Base-by-base conservation (phyloP, 495 filamentous ascomycete species). In the Extremus antarcticus region DNA sequence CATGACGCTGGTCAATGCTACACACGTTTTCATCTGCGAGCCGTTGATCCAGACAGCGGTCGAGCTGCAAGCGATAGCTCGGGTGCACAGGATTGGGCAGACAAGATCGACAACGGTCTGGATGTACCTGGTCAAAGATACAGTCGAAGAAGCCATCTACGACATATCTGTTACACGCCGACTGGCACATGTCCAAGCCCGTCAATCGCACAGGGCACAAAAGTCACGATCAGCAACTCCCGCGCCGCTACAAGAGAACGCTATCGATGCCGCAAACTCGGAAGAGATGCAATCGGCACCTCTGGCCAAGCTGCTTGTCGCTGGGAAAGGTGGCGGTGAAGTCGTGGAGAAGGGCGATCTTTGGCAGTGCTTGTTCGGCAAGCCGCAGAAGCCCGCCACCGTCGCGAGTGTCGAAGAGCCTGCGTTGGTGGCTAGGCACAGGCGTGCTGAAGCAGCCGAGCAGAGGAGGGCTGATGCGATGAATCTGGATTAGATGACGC, bases 61-160 rank as follows among this genome's bases (percentile, higher is more conserved):
- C 9, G 91, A 96, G 62, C 76, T 95, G 4, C 91, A 98, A 64
- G 91, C 89, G 2, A 94, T 96, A 60, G 88, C 90, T 4, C 84
- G 91, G 47, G 90, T 98, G 0, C 88, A 98, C 66, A 79, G 91
- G 38, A 98, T 98, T 52, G 91, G 91, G 0, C 91, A 98, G 68
- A 78, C 82, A 55, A 81, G 85, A 23, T 75, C 83, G 56, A 98
- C 91, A 7, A 94, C 88, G 1, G 91, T 96, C 3, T 98, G 89
- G 85, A 85, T 95, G 68, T 98, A 98, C 66, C 77, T 95, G 1
- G 77, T 94, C 20, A 81, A 84, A 2, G 86, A 84, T 46, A 94
- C 91, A 0, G 88, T 96, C 1, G 91, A 98, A 60, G 82, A 94
- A 66, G 82, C 83, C 0, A 92, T 98, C 43, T 87, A 95, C 64